Base-by-base conservation (phyloP, 768 basidiomycete species). In the Punctularia strigosozonata region DNA sequence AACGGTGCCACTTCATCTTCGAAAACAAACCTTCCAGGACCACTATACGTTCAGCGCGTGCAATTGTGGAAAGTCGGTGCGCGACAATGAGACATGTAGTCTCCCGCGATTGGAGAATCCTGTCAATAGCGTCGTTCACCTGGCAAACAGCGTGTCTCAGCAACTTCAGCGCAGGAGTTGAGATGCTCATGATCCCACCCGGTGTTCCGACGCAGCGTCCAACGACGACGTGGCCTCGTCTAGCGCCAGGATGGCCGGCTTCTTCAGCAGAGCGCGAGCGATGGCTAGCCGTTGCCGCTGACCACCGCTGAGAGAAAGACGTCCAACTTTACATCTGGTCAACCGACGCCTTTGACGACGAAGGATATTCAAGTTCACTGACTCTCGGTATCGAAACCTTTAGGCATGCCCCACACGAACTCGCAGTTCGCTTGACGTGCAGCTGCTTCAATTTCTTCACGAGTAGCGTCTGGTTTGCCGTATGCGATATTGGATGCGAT, bases 401-500 rank as follows among this genome's bases (percentile, higher is more conserved):
- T 69, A 7, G 92, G 91, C 69, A 98, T 77, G 13, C 84, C 80
- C 83, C 89, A 88, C 5, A 97, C 79, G 52, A 94, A 98, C 50
- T 94, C 90, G 58, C 92, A 97, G 48, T 97, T 95, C 2, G 94
- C 94, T 43, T 87, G 74, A 15, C 83, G 68, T 0, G 91, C 92
- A 0, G 89, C 92, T 21, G 77, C 63, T 56, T 95, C 88, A 17
- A 97, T 85, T 43, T 94, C 75, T 46, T 79, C 77, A 17, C 83
- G 69, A 0, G 87, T 85, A 0, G 77, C 86, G 15, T 70, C 61
- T 6, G 73, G 68, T 36, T 80, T 72, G 2, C 92, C 92, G 50
- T 85, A 97, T 0, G 90, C 81, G 45, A 94, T 98, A 50, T 98
- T 98, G 2, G 86, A 84, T 2, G 89, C 89, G 37, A 97, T 92